Conservation (phyloP, 371 early-diverging fungal species). For the Lichtheimia hyalospora region DNA sequence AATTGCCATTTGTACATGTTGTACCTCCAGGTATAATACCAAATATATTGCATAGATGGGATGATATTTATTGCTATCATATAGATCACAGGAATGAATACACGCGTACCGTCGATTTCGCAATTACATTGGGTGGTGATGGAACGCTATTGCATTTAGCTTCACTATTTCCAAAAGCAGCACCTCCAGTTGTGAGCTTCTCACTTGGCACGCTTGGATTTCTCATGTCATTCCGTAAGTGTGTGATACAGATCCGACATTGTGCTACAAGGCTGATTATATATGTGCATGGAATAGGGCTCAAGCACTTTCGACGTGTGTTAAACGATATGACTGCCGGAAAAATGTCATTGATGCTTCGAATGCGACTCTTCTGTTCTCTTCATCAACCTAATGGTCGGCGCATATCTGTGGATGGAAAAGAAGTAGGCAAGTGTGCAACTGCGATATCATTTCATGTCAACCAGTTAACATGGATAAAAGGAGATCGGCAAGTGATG, state of each 20-base stretch:
- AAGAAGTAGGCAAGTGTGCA: slow-evolving; percentile 32
- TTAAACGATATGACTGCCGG: slow-evolving; percentile 64
- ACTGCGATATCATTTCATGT: not conserved
- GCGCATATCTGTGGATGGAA: slow-evolving; percentile 42
- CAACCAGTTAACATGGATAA: not conserved
- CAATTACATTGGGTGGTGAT: slow-evolving; percentile 95
- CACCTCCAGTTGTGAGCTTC: slow-evolving; percentile 91
- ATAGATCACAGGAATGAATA: slow-evolving; percentile 45
- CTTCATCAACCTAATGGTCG: slow-evolving; percentile 56
- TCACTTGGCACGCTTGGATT: slow-evolving; percentile 94
- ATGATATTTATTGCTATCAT: not conserved
- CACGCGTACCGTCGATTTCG: slow-evolving; percentile 73
- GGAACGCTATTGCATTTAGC: slow-evolving; percentile 93
- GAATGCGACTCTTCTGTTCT: slow-evolving; percentile 78
- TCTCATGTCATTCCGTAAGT: slow-evolving; percentile 77
- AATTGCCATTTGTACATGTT: slow-evolving; percentile 60
- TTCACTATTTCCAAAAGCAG: slow-evolving; percentile 74
- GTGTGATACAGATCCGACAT: not conserved
- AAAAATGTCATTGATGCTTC: slow-evolving; percentile 60
- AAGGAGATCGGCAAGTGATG: slow-evolving; percentile 70
- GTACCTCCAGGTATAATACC: slow-evolving; percentile 58
- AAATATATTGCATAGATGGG: too few relatives aligned
- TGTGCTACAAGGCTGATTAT: too few relatives aligned
- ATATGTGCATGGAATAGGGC: slow-evolving; percentile 37
- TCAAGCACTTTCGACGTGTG: slow-evolving; percentile 59